Evolutionary conservation across 305 asterid species (phyloP), one percentile per base, ranked within the genome.

Genomic region (Caryopteris hybrid): DNA sequence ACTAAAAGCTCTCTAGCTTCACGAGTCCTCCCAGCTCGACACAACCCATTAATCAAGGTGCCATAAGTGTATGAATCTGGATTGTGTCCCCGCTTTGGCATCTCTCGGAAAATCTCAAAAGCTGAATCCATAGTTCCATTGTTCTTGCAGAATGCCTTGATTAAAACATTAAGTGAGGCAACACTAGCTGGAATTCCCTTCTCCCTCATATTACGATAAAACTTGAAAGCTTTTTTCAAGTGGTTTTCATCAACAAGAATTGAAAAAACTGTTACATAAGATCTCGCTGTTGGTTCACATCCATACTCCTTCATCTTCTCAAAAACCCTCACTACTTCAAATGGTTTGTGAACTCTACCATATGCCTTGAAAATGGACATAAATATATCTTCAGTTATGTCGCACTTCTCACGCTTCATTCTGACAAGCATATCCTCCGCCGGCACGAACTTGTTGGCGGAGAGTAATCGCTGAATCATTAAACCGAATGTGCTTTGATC

Each of bases 51-150:
- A 65, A 93, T 93, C 83, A 93, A 72, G 66, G 96, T 85, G 38
- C 97, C 95, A 60, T 90, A 90, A 10, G 95, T 88, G 82, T 84
- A 93, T 1, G 96, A 82, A 87, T 93, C 97, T 0, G 95, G 95
- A 33, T 69, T 68, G 39, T 72, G 76, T 67, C 97, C 96, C 4
- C 70, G 94, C 34, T 83, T 82, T 0, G 91, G 91, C 97, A 93
- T 90, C 84, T 87, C 97, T 2, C 58, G 76, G 58, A 93, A 90
- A 54, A 88, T 79, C 76, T 60, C 58, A 33, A 88, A 81, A 76
- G 96, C 99, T 13, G 91, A 76, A 65, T 86, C 95, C 73, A 90
- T 72, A 16, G 92, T 88, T 58, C 78, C 86, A 22, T 53, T 76
- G 74, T 78, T 85, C 85, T 87, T 90, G 79, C 96, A 87, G 46